Conservation (phyloP, 148 eudicot species). For the Hydrangea macrophylla region DNA sequence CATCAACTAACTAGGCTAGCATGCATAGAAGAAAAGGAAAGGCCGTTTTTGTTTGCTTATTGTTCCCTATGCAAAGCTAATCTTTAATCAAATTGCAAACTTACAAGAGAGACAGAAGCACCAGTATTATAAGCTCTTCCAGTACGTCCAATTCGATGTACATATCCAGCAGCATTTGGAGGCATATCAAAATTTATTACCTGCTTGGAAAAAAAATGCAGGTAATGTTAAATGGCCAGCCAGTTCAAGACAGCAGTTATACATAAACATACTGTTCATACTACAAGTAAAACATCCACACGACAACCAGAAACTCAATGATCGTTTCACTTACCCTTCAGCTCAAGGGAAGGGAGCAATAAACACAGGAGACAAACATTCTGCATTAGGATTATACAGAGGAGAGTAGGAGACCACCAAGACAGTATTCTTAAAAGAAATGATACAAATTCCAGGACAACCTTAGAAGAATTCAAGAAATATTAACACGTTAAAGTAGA, state of each 20-base stretch:
- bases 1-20: slow-evolving; percentile 4
- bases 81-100: slow-evolving; percentile 14
- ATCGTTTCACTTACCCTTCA: background rate
- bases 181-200: slow-evolving; percentile 97
- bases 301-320: background rate
- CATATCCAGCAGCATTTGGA: slow-evolving; percentile 69
- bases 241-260: background rate
- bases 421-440: background rate
- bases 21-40: background rate
- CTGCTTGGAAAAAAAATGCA: slow-evolving; percentile 32
- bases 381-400: background rate
- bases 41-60: background rate
- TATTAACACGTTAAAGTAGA: background rate
- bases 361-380: too few species aligned
- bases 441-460: background rate
- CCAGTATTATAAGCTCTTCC: slow-evolving; percentile 92
- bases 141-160: slow-evolving; percentile 98
- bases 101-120: slow-evolving; percentile 90
- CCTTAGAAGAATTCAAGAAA: background rate
- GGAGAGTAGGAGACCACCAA: background rate
- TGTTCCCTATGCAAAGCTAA: background rate
- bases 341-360: background rate
- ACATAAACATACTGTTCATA: background rate
- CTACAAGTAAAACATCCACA: background rate
- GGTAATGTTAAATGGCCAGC: background rate